phyloP scores from a whole-genome alignment of 2,329 filamentous ascomycete species.

The Rhinocladiella similis region DNA sequence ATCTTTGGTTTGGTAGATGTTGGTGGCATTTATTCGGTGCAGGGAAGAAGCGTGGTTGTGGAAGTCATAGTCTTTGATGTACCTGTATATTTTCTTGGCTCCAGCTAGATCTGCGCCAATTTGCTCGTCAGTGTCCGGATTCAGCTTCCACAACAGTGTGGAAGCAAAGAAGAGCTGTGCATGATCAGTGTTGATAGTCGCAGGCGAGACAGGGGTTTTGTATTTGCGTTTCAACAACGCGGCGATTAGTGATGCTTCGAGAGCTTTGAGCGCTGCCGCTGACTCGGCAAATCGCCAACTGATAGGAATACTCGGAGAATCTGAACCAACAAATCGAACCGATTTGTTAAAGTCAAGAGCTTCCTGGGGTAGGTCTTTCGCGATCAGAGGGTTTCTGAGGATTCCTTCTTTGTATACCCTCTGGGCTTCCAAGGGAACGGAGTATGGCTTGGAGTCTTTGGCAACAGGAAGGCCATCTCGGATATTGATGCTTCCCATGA shows the following conservation, averaged over 20 bases:
- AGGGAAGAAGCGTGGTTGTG: conserved; percentile 45
- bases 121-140: conserved; percentile 33
- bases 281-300: conserved; percentile 60
- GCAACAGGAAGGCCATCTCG: no score
- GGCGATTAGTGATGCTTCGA: conserved; percentile 50
- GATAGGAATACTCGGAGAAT: conserved; percentile 51
- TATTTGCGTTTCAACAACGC: conserved; percentile 51
- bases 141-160: conserved; percentile 36
- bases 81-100: conserved; percentile 10
- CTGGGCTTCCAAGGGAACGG: conserved; percentile 32
- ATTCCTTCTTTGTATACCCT: conserved; percentile 42
- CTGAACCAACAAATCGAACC: conserved; percentile 40
- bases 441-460: conserved; percentile 19
- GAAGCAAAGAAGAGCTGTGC: conserved; percentile 48
- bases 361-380: conserved; percentile 35
- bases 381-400: conserved; percentile 44
- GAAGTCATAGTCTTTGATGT: conserved; percentile 61
- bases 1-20: conserved; percentile 49
- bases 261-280: conserved; percentile 50
- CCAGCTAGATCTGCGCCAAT: no score
- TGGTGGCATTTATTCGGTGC: conserved; percentile 30
- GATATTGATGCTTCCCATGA: no score
- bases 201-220: conserved; percentile 37
- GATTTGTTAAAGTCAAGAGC: conserved; percentile 41
- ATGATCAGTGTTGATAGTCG: conserved; percentile 52